Evolutionary conservation across 78 protist species (phyloP), one percentile per base, ranked within the genome.

Genomic region (Speleostelium caveatum): DNA sequence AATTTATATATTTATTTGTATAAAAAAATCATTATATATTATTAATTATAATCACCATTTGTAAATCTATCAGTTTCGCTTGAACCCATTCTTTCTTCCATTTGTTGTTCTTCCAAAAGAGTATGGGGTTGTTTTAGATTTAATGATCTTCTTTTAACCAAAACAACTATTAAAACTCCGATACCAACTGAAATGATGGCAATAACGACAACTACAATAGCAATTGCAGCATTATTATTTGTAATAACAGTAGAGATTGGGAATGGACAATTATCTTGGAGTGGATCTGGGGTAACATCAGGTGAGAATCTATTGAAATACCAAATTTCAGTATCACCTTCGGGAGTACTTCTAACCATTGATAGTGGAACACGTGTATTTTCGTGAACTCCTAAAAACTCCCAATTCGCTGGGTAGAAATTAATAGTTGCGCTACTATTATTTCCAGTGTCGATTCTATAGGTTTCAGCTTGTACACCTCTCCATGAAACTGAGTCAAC

Each of bases 321-420:
- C 75, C 75, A 68, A 3, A 24, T 4, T 16, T 41, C 75, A 12
- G 60, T 41, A 68, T 51, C 58, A 41, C 41, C 19, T 3, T 7
- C 0, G 7, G 39, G 17, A 39, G 32, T 66, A 33, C 12, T 24
- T 26, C 35, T 35, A 35, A 16, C 5, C 2, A 66, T 66, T n/a
- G 22, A n/a, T 36, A 66, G 35, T 66, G 73, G 73, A n/a, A 26
- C 26, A 1, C 63, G 7, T 19, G 10, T 22, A 17, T 7, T 22
- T n/a, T 8, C 30, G 7, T 19, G 30, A 5, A 19, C 63, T n/a
- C 26, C 26, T 41, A 35, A 30, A 28, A 41, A 41, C 8, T 6
- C 41, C 75, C 75, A 68, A 68, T 16, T 30, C 0, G 4, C 2
- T 68, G 75, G 75, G 35, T 41, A 68, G 36, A n/a, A 68, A 36